Conservation (phyloP, 345 rosid species). For the Linum tenue region DNA sequence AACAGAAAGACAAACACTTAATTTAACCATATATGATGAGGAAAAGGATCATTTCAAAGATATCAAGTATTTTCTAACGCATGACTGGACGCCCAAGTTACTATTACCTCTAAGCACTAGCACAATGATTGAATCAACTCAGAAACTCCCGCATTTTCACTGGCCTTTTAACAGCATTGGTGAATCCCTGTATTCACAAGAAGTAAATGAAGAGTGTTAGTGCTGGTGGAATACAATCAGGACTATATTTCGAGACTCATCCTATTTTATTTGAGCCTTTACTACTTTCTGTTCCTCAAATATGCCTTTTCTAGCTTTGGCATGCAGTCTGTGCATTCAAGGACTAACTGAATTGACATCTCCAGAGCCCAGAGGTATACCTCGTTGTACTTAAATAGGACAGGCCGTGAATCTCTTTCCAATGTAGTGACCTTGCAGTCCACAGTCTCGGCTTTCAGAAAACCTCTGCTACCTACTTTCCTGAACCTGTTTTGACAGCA, state of each 20-base stretch:
- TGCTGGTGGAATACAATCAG: neutral
- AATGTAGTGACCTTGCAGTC: constrained; percentile 31
- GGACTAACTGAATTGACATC: neutral
- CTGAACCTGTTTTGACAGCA: constrained; percentile 44
- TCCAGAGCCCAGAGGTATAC: constrained; percentile 23
- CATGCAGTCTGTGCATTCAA: too few species aligned
- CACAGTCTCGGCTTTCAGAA: constrained; percentile 30
- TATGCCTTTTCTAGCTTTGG: too few species aligned
- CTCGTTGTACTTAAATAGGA: constrained; percentile 88
- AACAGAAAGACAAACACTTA: too few species aligned
- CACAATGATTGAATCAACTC: constrained; percentile 12
- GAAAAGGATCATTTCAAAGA: too few species aligned
- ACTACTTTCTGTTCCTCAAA: too few species aligned
- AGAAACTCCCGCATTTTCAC: constrained; percentile 72
- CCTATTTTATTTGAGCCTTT: too few species aligned
- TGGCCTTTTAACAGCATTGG: constrained; percentile 89
- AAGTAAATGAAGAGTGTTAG: neutral
- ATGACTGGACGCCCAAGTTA: too few species aligned
- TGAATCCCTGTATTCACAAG: constrained; percentile 51
- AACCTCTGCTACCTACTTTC: constrained; percentile 40
- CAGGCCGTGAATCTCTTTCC: constrained; percentile 60
- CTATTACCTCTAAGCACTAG: neutral
- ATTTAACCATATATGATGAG: too few species aligned
- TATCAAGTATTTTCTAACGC: too few species aligned
- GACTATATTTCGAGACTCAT: too few species aligned